A percentile compares a stretch with the other conserved stretches of the same genome.
These are phyloP conservation scores for Starmerella asiatica DNA, from an alignment of 805 yeast species.

Conservation along the genomic window DNA sequence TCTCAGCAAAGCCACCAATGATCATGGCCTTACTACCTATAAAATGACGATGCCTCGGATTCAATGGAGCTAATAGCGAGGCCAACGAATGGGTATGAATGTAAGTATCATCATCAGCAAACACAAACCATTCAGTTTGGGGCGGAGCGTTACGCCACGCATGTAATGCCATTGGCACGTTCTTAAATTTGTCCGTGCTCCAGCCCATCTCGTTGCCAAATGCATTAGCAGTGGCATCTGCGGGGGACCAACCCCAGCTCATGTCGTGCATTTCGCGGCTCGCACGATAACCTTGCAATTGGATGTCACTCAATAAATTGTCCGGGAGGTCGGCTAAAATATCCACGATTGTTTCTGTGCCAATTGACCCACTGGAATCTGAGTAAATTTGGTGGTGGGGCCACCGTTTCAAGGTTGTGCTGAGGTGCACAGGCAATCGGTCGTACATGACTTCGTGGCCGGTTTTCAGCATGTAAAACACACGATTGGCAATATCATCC, in stretches of 20 bases:
- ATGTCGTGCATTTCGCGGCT: slow-evolving; percentile 14
- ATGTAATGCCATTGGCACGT: slow-evolving; percentile 29
- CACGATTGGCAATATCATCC: slow-evolving; percentile 13
- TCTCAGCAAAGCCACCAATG: slow-evolving; percentile 3
- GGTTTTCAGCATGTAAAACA: slow-evolving; percentile 29
- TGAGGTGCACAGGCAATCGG: slow-evolving; percentile 29
- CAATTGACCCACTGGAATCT: slow-evolving; percentile 26
- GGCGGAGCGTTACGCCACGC: slow-evolving; percentile 26
- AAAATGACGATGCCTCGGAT: slow-evolving; percentile 24
- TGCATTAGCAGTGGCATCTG: slow-evolving; percentile 10
- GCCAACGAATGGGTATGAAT: slow-evolving; percentile 23
- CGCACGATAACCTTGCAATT: slow-evolving; percentile 16
- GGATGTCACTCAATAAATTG: slow-evolving; percentile 17
- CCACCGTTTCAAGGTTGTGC: slow-evolving; percentile 27
- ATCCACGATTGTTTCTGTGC: slow-evolving; percentile 27
- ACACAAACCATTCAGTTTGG: slow-evolving; percentile 27
- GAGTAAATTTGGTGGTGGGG: slow-evolving; percentile 29
- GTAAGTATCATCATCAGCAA: slow-evolving; percentile 29
- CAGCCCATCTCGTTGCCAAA: slow-evolving; percentile 18
- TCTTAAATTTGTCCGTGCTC: slow-evolving; percentile 29
- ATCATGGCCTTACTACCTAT: slow-evolving; percentile 21
- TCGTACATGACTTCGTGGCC: slow-evolving; percentile 30
- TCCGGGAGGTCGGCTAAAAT: slow-evolving; percentile 23
- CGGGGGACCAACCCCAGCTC: slow-evolving; percentile 17
- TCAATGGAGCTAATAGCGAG: slow-evolving; percentile 19